Percentiles rank a stretch among this genome's conserved stretches.
Conservation (phyloP, 2,329 filamentous ascomycete species). For the Ampelomyces quisqualis region DNA sequence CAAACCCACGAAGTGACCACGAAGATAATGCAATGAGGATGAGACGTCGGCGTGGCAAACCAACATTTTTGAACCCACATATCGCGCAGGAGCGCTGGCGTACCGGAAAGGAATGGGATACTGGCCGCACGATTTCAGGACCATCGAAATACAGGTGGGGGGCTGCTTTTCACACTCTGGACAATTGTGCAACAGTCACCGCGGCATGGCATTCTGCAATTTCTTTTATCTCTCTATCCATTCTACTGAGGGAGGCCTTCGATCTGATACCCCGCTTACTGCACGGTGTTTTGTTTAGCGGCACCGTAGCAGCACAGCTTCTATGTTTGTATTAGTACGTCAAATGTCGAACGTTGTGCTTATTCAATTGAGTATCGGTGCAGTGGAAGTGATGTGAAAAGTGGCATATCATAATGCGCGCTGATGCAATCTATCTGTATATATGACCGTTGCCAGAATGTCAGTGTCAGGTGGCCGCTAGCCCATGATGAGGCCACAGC, state of each 20-base stretch:
- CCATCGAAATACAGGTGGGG: constrained; percentile 3
- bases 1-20: constrained; percentile 10
- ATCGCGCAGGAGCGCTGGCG: constrained; percentile 17
- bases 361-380: constrained; percentile 2
- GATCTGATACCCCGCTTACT: constrained; percentile 36
- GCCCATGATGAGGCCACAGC: constrained; percentile 1
- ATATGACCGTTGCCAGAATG: constrained; percentile 2
- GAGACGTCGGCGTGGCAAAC: constrained; percentile 17
- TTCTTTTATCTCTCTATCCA: constrained; percentile 10
- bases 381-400: background rate
- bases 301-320: constrained; percentile 12
- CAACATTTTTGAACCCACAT: constrained; percentile 11
- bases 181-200: constrained; percentile 4
- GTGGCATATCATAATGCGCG: background rate
- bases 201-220: constrained; percentile 5
- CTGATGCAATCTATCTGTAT: constrained; percentile 2
- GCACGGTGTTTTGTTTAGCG: constrained; percentile 10
- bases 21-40: constrained; percentile 28
- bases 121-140: constrained; percentile 1
- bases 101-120: constrained; percentile 14
- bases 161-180: constrained; percentile 4
- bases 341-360: constrained; percentile 3
- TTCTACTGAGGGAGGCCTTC: constrained; percentile 19
- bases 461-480: constrained; percentile 7
- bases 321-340: constrained; percentile 14